Conservation (phyloP, 768 basidiomycete species). For the Megacollybia marginata region DNA sequence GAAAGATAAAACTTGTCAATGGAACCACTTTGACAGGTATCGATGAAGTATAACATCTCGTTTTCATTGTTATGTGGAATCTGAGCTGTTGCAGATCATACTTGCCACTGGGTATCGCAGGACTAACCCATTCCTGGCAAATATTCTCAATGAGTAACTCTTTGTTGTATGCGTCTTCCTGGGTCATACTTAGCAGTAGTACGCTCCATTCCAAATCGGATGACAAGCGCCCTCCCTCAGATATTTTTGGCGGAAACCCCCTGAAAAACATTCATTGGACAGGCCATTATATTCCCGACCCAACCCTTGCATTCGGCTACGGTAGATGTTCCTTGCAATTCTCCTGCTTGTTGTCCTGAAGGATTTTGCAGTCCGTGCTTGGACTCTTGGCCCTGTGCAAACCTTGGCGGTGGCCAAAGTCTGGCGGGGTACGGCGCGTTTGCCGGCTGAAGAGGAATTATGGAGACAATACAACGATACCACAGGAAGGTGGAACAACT, state of each 20-base stretch:
- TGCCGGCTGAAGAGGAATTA: slow-evolving; percentile 12
- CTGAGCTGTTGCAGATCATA: slow-evolving; percentile 9
- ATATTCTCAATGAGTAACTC: slow-evolving; percentile 1
- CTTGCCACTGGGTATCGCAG: slow-evolving; percentile 25
- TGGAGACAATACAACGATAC: slow-evolving; percentile 12
- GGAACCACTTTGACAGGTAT: slow-evolving; percentile 21
- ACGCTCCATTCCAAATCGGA: background rate
- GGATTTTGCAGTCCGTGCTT: slow-evolving; percentile 11
- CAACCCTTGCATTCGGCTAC: slow-evolving; percentile 21
- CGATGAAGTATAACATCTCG: slow-evolving; percentile 13
- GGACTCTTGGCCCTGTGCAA: slow-evolving; percentile 15
- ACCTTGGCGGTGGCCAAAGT: slow-evolving; percentile 19
- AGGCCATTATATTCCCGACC: slow-evolving; percentile 26
- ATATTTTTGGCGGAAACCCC: slow-evolving; percentile 8
- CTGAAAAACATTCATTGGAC: slow-evolving; percentile 15
- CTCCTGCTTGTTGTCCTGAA: background rate
- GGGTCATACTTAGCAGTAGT: background rate
- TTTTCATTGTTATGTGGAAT: background rate
- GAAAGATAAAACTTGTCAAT: slow-evolving; percentile 19
- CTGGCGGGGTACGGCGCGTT: slow-evolving; percentile 17
- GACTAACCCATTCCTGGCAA: slow-evolving; percentile 20
- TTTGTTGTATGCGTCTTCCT: background rate
- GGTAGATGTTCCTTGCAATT: slow-evolving; percentile 1
- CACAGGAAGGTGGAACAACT: slow-evolving; percentile 6
- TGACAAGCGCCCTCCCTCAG: slow-evolving; percentile 3